Base-by-base conservation (phyloP, 768 basidiomycete species). In the Daedaleopsis nitida region DNA sequence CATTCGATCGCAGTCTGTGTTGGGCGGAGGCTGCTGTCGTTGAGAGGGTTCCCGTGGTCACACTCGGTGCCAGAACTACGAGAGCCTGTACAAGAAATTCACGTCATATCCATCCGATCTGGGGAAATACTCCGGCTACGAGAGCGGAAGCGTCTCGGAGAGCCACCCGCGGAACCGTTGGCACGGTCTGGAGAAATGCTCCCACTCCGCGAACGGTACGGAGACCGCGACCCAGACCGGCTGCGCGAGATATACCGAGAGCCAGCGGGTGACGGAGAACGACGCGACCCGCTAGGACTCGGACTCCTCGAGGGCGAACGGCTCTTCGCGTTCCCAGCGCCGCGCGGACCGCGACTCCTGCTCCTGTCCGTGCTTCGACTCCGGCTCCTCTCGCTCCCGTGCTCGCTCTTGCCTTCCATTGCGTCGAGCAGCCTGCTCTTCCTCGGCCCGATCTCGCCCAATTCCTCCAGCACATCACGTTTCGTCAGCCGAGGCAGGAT, bases 401-500 rank as follows among this genome's bases (percentile, higher is more conserved):
- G 55, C 35, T 89, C 86, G 59, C 81, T 84, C 65, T 80, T 83
- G 49, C 86, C 91, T 70, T 94, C 89, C 86, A 96, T 83, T 1
- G 92, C 94, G 66, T 92, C 86, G 64, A 97, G 79, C n/a, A 99
- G 76, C 48, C 89, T 85, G 73, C 92, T 94, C 73, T 91, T 86
- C 16, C 96, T 80, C 4, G 92, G 90, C 0, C 88, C 88, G 23
- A 99, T 81, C 9, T 98, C 95, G 45, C 92, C 90, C 19, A 87
- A 92, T 71, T 99, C 96, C 77, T 98, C 97, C 24, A 98, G 77
- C 3, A 92, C 86, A 55, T 86, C 83, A 21, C 97, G 84, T 77
- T 91, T 94, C 10, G 86, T 84, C 63, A 98, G 75, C 52, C 97
- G 87, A 16, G 97, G 97, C 48, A 99, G 77, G 68, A 98, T 98